These are phyloP conservation scores for Termitomyces sp. DNA, from an alignment of 768 basidiomycete species.

Conservation along the genomic window DNA sequence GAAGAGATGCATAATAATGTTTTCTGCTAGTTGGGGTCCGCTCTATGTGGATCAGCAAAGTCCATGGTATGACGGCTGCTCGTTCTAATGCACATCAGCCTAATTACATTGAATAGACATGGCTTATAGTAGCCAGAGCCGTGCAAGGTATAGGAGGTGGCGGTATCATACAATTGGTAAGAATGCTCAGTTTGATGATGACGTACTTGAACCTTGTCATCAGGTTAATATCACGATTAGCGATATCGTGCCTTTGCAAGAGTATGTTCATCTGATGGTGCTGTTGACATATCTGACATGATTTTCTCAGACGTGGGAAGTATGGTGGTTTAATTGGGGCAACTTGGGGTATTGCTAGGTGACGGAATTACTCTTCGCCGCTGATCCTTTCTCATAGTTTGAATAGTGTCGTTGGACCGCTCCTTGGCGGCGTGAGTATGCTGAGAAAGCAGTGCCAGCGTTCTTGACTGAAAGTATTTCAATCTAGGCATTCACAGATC, in stretches of 20 bases:
- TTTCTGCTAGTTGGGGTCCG: constrained; percentile 60
- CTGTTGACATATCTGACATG: constrained; percentile 1
- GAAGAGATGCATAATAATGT: neutral
- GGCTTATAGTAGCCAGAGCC: constrained; percentile 74
- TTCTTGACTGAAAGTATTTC: constrained; percentile 1
- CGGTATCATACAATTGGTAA: constrained; percentile 68
- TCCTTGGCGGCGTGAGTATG: constrained; percentile 72
- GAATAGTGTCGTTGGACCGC: constrained; percentile 65
- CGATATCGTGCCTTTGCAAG: constrained; percentile 78
- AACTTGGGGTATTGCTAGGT: constrained; percentile 72
- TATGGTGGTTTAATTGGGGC: constrained; percentile 75
- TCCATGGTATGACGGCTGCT: constrained; percentile 40
- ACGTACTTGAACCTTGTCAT: neutral
- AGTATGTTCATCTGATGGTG: constrained; percentile 44
- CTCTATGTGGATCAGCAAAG: constrained; percentile 79
- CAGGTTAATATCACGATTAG: constrained; percentile 71
- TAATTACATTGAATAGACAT: constrained; percentile 32
- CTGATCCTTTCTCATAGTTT: neutral
- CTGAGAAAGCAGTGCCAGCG: neutral
- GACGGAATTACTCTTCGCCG: neutral
- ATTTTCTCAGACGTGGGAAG: constrained; percentile 59
- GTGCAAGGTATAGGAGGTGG: constrained; percentile 85
- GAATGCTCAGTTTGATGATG: constrained; percentile 4
- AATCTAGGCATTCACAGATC: constrained; percentile 62
- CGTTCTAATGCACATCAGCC: neutral